Base-by-base conservation (phyloP, 2,329 filamentous ascomycete species). In the Diaporthe destruens region DNA sequence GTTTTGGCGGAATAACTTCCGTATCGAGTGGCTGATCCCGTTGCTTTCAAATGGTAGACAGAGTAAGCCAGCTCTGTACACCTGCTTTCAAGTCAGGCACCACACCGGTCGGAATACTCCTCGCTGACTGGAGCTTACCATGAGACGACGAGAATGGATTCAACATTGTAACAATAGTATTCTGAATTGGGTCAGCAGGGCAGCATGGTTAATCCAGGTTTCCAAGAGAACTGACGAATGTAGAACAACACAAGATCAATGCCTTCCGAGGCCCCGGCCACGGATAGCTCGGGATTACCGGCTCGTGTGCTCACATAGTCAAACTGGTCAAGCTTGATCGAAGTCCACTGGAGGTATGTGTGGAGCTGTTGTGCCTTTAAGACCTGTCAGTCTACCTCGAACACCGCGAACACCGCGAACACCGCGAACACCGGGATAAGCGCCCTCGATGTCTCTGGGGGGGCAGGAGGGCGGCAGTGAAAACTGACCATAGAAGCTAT, bases 111-210 rank as follows among this genome's bases (percentile, higher is more conserved):
- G 34, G 59, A 36, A n/a, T n/a, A 18, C n/a, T 14, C 9, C 29
- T 44, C 18, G 9, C 8, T 14, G n/a, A 9, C 6, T 34, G 25
- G 25, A 53, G 73, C 78, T 66, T 77, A 85, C 85, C 86, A 88
- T 70, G 84, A 86, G 7, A 87, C 77, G 7, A 84, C 80, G 44
- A 86, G 79, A 39, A 86, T 77, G 11, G 84, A 79, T 76, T 87
- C 84, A n/a, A 85, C 84, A 77, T 86, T 87, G 75, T 87, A 87
- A 39, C 81, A 82, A 72, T 87, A 87, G 65, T 84, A 87, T 76
- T 87, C 86, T 87, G 63, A 6, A 20, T 49, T 73, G 32, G 71
- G 74, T 78, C 55, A 77, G 75, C 56, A 14, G 42, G 16, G 1
- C 5, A 16, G 3, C 5, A n/a, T 29, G 25, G 23, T 4, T n/a